Conservation (phyloP, 352 stramenopile genomes). For the Phytophthora constricta region DNA sequence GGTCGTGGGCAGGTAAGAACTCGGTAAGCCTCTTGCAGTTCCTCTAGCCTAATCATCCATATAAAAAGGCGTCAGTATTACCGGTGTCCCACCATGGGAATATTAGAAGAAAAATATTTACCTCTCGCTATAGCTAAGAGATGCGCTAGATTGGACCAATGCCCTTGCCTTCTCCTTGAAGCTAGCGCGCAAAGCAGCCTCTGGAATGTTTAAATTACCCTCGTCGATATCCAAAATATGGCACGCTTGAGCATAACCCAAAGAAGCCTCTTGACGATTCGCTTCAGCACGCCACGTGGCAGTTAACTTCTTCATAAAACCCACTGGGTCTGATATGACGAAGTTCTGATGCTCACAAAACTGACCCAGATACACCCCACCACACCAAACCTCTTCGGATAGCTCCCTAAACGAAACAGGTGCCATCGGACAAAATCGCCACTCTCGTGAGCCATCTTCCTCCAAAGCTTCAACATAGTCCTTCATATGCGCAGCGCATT, state of each 20-base stretch:
- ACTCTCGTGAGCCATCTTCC: constrained; percentile 89
- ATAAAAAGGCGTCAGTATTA: constrained; percentile 3
- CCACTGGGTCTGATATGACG: constrained; percentile 82
- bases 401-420: constrained; percentile 91
- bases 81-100: background rate
- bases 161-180: constrained; percentile 64
- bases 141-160: constrained; percentile 39
- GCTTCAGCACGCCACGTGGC: constrained; percentile 83
- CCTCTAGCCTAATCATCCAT: constrained; percentile 36
- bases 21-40: constrained; percentile 68
- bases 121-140: constrained; percentile 46
- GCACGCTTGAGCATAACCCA: constrained; percentile 50
- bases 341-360: constrained; percentile 90
- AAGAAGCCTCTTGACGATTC: constrained; percentile 32
- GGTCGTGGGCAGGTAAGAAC: constrained; percentile 71
- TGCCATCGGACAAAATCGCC: constrained; percentile 93
- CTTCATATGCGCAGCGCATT: constrained; percentile 91
- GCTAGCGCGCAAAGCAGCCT: constrained; percentile 46
- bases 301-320: constrained; percentile 87
- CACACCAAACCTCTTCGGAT: constrained; percentile 92
- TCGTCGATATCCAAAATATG: constrained; percentile 44
- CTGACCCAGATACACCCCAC: constrained; percentile 93
- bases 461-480: constrained; percentile 91
- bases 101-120: constrained; percentile 15
- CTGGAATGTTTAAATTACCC: constrained; percentile 3